Percentiles rank a stretch among this genome's conserved stretches.
phyloP scores from a whole-genome alignment of 1,284 basidiomycete species.

The Rhodotorula sp. region DNA sequence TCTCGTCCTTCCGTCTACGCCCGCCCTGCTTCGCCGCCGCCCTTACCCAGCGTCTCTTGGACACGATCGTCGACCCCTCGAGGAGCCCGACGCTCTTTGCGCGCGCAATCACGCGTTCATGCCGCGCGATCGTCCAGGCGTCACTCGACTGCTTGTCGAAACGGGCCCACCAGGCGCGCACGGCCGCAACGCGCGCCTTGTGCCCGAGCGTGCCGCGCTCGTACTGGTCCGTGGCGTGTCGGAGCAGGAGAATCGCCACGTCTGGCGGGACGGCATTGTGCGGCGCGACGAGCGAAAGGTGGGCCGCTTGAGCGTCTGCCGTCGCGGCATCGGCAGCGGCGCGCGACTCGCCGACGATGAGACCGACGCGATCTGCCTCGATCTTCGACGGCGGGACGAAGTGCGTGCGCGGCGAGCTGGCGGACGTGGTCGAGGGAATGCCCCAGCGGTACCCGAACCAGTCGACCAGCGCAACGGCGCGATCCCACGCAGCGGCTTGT shows the following conservation, averaged over 20 bases:
- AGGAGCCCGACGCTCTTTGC: slow-evolving; percentile 10
- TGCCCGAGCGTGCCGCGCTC: background rate
- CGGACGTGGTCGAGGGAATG: background rate
- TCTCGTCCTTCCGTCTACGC: too few relatives aligned
- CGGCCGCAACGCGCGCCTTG: background rate
- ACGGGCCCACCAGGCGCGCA: slow-evolving; percentile 12
- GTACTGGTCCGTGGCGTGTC: slow-evolving; percentile 4
- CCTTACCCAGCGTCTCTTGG: too few relatives aligned
- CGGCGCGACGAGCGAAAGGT: background rate
- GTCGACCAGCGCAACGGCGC: slow-evolving; percentile 13
- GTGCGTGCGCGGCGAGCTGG: background rate
- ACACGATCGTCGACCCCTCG: background rate
- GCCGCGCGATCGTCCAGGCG: background rate
- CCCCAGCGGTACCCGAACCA: slow-evolving; percentile 31
- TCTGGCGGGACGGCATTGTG: slow-evolving; percentile 9
- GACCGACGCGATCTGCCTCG: background rate
- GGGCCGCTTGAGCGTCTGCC: background rate
- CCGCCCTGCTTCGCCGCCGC: too few relatives aligned
- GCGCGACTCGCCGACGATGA: background rate
- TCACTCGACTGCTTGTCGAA: slow-evolving; percentile 1
- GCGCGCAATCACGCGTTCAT: background rate
- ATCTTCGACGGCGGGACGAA: slow-evolving; percentile 1
- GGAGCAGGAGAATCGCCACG: slow-evolving; percentile 14
- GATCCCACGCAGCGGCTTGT: background rate
- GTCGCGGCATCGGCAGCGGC: too few relatives aligned